phyloP scores from a whole-genome alignment of 805 yeast species.

The Sungouiella blattae region DNA sequence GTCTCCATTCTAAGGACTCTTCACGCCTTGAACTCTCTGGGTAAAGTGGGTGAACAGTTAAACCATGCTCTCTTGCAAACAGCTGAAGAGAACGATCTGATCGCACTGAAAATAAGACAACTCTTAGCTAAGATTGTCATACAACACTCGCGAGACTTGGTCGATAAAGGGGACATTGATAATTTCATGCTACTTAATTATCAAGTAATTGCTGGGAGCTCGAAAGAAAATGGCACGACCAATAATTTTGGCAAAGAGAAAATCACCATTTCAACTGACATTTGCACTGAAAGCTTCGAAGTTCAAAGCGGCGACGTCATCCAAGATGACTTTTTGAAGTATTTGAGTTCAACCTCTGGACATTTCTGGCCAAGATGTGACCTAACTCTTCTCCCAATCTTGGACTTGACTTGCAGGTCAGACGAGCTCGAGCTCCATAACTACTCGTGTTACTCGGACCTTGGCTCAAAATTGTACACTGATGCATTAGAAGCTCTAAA shows the following conservation, averaged over 20 bases:
- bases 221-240: background rate
- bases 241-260: constrained; percentile 15
- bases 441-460: constrained; percentile 17
- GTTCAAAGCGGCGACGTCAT: constrained; percentile 12
- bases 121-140: constrained; percentile 20
- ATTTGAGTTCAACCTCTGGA: constrained; percentile 24
- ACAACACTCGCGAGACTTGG: constrained; percentile 7
- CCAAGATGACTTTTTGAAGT: constrained; percentile 9
- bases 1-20: constrained; percentile 16
- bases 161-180: constrained; percentile 16
- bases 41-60: background rate
- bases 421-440: constrained; percentile 32
- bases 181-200: constrained; percentile 20
- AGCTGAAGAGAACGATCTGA: constrained; percentile 17
- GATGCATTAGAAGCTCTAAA: constrained; percentile 21
- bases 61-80: constrained; percentile 1
- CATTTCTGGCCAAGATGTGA: constrained; percentile 39
- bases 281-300: constrained; percentile 31
- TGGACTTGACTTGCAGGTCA: constrained; percentile 28
- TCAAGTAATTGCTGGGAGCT: constrained; percentile 6
- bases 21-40: constrained; percentile 1
- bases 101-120: constrained; percentile 14
- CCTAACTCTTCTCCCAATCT: constrained; percentile 33
- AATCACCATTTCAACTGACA: constrained; percentile 26
- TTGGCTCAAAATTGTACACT: constrained; percentile 6